Conservation (phyloP, 345 rosid genomes). For the Eutrema yunnanense region DNA sequence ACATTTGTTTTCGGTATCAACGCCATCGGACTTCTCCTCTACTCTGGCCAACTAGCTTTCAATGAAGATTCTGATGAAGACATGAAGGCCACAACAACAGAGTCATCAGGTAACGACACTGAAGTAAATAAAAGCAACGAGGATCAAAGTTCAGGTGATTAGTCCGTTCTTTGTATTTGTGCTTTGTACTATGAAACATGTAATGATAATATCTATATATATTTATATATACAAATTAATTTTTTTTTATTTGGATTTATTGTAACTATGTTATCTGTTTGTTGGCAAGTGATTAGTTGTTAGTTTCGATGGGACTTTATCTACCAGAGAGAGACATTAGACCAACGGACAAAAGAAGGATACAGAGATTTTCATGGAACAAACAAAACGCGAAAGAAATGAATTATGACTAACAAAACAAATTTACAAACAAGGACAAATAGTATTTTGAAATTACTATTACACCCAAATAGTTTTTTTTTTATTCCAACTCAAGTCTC, state of each 20-base stretch:
- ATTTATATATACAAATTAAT: background rate
- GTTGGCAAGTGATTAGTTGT: slow-evolving; percentile 21
- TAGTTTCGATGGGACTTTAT: slow-evolving; percentile 28
- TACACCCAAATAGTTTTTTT: slow-evolving; percentile 20
- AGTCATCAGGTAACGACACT: slow-evolving; percentile 22
- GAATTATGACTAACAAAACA: slow-evolving; percentile 23
- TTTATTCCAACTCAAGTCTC: background rate
- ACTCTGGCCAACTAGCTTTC: slow-evolving; percentile 58
- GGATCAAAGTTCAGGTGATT: slow-evolving; percentile 46
- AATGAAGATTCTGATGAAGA: slow-evolving; percentile 35
- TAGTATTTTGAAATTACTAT: slow-evolving; percentile 17
- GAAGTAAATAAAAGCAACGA: slow-evolving; percentile 35
- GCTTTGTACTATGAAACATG: slow-evolving; percentile 11
- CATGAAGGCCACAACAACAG: slow-evolving; percentile 38
- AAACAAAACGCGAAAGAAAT: slow-evolving; percentile 17
- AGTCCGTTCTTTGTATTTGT: slow-evolving; percentile 19
- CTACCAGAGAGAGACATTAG: slow-evolving; percentile 24
- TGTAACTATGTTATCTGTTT: slow-evolving; percentile 5
- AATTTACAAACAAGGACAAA: slow-evolving; percentile 36
- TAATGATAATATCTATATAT: background rate
- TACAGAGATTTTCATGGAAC: slow-evolving; percentile 13
- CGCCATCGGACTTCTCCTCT: slow-evolving; percentile 69
- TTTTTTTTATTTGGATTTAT: background rate
- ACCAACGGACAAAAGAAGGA: slow-evolving; percentile 20
- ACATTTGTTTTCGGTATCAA: slow-evolving; percentile 90